These are phyloP conservation scores for Patellaria atrata DNA, from an alignment of 495 filamentous ascomycete species.

Conservation along the genomic window DNA sequence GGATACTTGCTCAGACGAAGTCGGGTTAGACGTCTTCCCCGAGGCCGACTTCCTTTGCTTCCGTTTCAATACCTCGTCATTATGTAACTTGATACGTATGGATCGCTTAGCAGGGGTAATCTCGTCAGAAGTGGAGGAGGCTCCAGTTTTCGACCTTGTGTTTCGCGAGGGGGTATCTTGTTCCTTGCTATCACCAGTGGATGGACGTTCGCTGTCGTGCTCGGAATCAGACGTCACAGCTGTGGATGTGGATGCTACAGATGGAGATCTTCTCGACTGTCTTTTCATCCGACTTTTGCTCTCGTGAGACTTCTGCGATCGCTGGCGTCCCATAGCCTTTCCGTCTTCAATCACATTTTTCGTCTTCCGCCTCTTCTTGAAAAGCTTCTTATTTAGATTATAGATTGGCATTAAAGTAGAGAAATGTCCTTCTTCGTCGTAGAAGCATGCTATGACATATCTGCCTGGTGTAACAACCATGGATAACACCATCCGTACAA, in stretches of 20 bases:
- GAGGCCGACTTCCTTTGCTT: conserved; percentile 40
- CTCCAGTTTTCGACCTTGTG: conserved; percentile 37
- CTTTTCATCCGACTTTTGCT: conserved; percentile 15
- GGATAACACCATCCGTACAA: conserved; percentile 60
- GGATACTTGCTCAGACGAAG: conserved; percentile 18
- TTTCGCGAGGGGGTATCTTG: conserved; percentile 30
- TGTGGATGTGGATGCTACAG: conserved; percentile 28
- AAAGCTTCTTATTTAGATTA: conserved; percentile 19
- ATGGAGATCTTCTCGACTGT: conserved; percentile 16
- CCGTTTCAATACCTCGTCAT: conserved; percentile 61
- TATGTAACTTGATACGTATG: conserved; percentile 81
- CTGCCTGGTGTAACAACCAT: conserved; percentile 63
- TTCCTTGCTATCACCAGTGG: conserved; percentile 14
- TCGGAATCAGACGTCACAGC: conserved; percentile 26
- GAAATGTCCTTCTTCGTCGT: conserved; percentile 65
- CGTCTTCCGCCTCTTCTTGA: conserved; percentile 24
- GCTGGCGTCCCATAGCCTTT: conserved; percentile 27
- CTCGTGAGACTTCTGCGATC: conserved; percentile 16
- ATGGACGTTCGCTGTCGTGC: conserved; percentile 19
- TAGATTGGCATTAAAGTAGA: conserved; percentile 33
- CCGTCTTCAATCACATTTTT: conserved; percentile 11
- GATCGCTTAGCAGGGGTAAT: conserved; percentile 55
- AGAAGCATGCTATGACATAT: conserved; percentile 68
- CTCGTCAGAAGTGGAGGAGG: conserved; percentile 37
- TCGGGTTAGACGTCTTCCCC: conserved; percentile 18